Conservation (phyloP, 345 rosid genomes). For the Populus tremula region DNA sequence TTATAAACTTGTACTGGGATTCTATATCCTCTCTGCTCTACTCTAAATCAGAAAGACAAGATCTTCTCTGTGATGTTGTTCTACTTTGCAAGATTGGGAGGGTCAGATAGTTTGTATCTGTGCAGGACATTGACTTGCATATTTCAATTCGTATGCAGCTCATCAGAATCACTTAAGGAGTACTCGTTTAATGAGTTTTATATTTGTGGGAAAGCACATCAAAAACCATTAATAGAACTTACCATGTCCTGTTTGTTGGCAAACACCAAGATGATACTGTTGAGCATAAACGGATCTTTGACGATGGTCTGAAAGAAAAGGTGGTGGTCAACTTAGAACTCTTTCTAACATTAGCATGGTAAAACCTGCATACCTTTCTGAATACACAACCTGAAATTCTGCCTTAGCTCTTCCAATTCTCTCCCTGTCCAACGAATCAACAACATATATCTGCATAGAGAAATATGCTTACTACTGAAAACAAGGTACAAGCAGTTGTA, state of each 20-base stretch:
- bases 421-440: constrained; percentile 97
- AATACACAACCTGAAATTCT: constrained; percentile 83
- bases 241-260: constrained; percentile 99
- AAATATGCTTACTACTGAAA: background rate
- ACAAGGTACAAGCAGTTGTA: background rate
- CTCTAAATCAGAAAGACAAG: background rate
- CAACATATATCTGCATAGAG: constrained; percentile 77
- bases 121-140: background rate
- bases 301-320: constrained; percentile 70
- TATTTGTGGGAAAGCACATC: background rate
- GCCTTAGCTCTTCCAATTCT: constrained; percentile 85
- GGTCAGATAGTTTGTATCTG: background rate
- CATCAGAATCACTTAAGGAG: background rate
- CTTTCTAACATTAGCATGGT: constrained; percentile 12
- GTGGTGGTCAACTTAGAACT: constrained; percentile 20
- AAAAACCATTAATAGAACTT: constrained; percentile 12
- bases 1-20: background rate
- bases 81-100: background rate
- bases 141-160: background rate
- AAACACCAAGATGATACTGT: constrained; percentile 88
- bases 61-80: background rate
- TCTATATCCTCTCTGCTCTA: background rate
- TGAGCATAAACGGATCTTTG: constrained; percentile 94
- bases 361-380: constrained; percentile 17
- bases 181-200: background rate